A percentile compares a stretch with the other conserved stretches of the same genome.
phyloP scores from a whole-genome alignment of 345 rosid species.

The Capsella bursapastoris region DNA sequence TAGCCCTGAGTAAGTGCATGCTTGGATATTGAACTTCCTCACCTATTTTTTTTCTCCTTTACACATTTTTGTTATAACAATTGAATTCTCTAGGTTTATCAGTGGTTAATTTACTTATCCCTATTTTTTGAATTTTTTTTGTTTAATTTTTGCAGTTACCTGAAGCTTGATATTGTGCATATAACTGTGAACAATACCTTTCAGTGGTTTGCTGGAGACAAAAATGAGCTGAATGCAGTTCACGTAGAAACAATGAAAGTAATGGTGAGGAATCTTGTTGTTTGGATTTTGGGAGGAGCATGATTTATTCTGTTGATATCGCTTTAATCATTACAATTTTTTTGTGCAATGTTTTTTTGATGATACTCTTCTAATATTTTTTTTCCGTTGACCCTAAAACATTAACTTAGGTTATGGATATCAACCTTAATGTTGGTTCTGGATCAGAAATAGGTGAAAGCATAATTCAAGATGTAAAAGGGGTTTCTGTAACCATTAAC shows the following conservation, averaged over 20 bases:
- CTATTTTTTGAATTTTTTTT: constrained; percentile 35
- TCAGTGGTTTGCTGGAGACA: constrained; percentile 80
- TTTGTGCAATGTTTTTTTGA: constrained; percentile 4
- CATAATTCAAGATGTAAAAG: constrained; percentile 90
- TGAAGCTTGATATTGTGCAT: constrained; percentile 97
- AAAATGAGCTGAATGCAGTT: constrained; percentile 77
- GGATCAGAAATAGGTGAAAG: constrained; percentile 84
- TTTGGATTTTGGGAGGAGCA: constrained; percentile 26
- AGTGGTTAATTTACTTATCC: constrained; percentile 18
- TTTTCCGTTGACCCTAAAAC: constrained; percentile 25
- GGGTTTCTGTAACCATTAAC: constrained; percentile 76
- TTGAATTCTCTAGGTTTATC: constrained; percentile 13
- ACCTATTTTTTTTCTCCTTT: background rate
- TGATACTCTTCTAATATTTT: background rate
- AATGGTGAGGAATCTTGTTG: constrained; percentile 62
- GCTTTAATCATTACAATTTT: constrained; percentile 4
- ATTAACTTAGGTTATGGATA: constrained; percentile 70
- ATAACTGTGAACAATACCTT: constrained; percentile 84
- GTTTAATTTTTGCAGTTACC: constrained; percentile 58
- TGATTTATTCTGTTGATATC: constrained; percentile 32
- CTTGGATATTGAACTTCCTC: constrained; percentile 31
- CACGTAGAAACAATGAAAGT: constrained; percentile 83
- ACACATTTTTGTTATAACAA: constrained; percentile 24
- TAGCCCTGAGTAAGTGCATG: constrained; percentile 79
- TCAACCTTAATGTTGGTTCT: constrained; percentile 89